These are phyloP conservation scores for Polysphondylium violaceum DNA, from an alignment of 78 protist species.

Conservation along the genomic window DNA sequence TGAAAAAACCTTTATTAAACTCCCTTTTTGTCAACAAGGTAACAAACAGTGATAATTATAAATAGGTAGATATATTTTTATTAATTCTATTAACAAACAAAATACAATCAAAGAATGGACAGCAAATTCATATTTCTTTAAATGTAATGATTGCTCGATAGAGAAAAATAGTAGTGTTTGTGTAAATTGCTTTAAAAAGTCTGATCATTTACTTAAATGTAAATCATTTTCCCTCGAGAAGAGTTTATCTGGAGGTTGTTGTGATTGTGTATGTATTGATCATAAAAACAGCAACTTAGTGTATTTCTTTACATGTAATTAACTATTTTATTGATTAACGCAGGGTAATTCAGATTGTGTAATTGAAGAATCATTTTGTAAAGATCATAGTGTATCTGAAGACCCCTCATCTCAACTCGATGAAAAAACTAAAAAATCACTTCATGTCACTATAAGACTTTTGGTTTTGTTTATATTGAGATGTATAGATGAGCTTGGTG, in stretches of 20 bases:
- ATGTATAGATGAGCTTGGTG: no score
- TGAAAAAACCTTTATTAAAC: no score
- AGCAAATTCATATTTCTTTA: conserved; percentile 49
- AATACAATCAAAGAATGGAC: conserved; percentile 53
- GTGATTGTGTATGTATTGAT: no score
- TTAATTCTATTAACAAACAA: not conserved
- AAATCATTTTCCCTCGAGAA: conserved; percentile 59
- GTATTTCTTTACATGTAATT: no score
- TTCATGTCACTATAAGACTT: conserved; percentile 17
- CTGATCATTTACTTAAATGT: conserved; percentile 29
- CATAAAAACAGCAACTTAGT: no score
- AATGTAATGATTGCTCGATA: conserved; percentile 58
- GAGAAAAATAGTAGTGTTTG: conserved; percentile 59
- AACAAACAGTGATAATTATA: not conserved
- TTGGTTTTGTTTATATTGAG: not conserved
- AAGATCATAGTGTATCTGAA: conserved; percentile 18
- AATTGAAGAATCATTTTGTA: conserved; percentile 14
- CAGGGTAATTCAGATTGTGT: conserved; percentile 60
- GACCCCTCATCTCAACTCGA: conserved; percentile 34
- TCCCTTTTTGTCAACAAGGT: conserved; percentile 77
- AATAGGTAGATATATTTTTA: not conserved
- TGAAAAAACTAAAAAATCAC: not conserved
- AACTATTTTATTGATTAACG: no score
- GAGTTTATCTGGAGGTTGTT: conserved; percentile 58
- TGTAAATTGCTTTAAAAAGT: conserved; percentile 38